These are phyloP conservation scores for Cercospora nicotianae DNA, from an alignment of 2,329 filamentous ascomycete species.

Conservation along the genomic window DNA sequence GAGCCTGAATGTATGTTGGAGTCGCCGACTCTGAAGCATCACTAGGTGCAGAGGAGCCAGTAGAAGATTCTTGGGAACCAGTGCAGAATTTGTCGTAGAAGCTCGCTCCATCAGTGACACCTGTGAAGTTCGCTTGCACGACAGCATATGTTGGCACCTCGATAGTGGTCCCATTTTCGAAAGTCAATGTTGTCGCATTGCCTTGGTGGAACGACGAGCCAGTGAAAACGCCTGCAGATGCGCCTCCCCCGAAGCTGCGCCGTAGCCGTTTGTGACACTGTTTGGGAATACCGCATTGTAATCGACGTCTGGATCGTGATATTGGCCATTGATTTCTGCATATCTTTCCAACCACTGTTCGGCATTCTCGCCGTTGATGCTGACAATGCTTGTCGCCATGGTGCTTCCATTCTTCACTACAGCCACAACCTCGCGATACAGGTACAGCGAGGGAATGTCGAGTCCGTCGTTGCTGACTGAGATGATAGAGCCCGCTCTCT, in stretches of 20 bases:
- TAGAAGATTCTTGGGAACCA: not conserved
- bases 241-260: not conserved
- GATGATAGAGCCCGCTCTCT: slow-evolving; percentile 21
- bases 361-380: slow-evolving; percentile 42
- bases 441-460: slow-evolving; percentile 41
- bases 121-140: not conserved
- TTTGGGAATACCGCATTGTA: slow-evolving; percentile 44
- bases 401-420: not conserved
- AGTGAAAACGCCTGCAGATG: not conserved
- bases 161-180: slow-evolving; percentile 33
- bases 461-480: slow-evolving; percentile 41
- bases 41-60: no score
- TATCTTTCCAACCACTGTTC: slow-evolving; percentile 37
- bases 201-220: not conserved
- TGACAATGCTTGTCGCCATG: slow-evolving; percentile 38
- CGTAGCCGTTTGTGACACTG: slow-evolving; percentile 19
- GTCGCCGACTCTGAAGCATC: no score
- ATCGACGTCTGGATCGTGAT: slow-evolving; percentile 44
- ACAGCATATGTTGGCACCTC: slow-evolving; percentile 38
- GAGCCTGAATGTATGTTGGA: no score
- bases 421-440: slow-evolving; percentile 28
- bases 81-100: slow-evolving; percentile 17
- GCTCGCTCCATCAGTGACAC: slow-evolving; percentile 1
- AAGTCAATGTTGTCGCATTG: not conserved
- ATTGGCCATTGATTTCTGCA: slow-evolving; percentile 34